phyloP scores from a whole-genome alignment of 2,329 filamentous ascomycete species.

The Fusarium oxysporum region DNA sequence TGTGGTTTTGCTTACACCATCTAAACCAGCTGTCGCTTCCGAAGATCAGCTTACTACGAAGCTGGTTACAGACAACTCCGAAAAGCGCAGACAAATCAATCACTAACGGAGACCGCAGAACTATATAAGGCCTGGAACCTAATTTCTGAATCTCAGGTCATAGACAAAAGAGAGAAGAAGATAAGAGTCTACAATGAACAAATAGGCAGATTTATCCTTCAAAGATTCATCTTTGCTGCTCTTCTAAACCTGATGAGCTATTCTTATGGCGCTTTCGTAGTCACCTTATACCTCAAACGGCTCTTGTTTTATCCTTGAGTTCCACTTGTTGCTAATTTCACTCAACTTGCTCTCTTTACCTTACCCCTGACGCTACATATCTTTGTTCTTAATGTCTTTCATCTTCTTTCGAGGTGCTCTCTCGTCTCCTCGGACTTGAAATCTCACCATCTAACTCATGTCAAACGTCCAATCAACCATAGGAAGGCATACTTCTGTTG shows the following conservation, averaged over 20 bases:
- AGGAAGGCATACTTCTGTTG: not conserved
- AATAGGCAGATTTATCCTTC: not conserved
- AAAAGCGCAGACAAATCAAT: not conserved
- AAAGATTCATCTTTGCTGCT: not conserved
- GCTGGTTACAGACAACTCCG: accelerated
- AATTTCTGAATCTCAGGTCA: too few species aligned
- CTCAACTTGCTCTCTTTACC: not conserved
- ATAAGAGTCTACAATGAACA: not conserved
- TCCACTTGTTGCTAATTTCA: not conserved
- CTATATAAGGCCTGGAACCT: not conserved
- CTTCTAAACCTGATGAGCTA: accelerated
- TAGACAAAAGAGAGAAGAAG: not conserved
- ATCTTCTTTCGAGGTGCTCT: too few species aligned
- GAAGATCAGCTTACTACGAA: accelerated
- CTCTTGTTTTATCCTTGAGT: not conserved
- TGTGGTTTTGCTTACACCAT: not conserved
- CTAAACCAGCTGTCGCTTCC: too few species aligned
- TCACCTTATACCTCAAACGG: not conserved
- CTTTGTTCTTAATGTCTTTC: too few species aligned
- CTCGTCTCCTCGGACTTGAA: too few species aligned
- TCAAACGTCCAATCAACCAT: not conserved
- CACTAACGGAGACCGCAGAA: too few species aligned
- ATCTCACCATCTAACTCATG: not conserved
- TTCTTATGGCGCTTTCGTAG: accelerated
- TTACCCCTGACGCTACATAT: not conserved